Percentiles rank a stretch among this genome's conserved stretches.
phyloP scores from a whole-genome alignment of 352 stramenopile species.

The Globisporangium iwayamae region DNA sequence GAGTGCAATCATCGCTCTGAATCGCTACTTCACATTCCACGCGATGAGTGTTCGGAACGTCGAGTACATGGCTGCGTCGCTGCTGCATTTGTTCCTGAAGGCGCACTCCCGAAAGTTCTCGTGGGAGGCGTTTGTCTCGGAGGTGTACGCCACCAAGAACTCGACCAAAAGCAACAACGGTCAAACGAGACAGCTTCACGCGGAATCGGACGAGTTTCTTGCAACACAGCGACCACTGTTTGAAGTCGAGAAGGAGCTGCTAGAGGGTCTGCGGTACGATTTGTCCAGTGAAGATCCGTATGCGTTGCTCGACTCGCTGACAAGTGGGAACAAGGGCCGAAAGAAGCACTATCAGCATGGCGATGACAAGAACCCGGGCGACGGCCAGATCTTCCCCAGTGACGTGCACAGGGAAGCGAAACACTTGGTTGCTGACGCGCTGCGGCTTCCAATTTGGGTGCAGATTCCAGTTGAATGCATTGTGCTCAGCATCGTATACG shows the following conservation, averaged over 20 bases:
- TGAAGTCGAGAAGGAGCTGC: constrained; percentile 49
- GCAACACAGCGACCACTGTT: constrained; percentile 54
- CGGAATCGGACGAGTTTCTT: constrained; percentile 46
- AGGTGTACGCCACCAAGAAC: constrained; percentile 69
- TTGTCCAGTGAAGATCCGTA: constrained; percentile 71
- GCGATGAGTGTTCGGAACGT: constrained; percentile 60
- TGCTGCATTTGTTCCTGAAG: constrained; percentile 78
- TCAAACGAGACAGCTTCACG: constrained; percentile 16
- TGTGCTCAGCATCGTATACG: constrained; percentile 62
- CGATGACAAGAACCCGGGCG: constrained; percentile 16
- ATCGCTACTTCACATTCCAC: constrained; percentile 76
- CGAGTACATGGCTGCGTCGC: constrained; percentile 61
- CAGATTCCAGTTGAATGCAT: constrained; percentile 60
- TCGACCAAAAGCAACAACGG: constrained; percentile 17
- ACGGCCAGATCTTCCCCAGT: constrained; percentile 19
- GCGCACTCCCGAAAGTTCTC: constrained; percentile 54
- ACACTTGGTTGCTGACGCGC: constrained; percentile 47
- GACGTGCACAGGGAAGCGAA: constrained; percentile 72
- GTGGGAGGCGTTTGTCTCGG: constrained; percentile 62
- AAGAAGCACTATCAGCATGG: constrained; percentile 27
- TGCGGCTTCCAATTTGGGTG: constrained; percentile 64
- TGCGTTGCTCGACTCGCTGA: constrained; percentile 63
- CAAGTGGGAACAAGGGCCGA: constrained; percentile 31
- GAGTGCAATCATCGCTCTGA: constrained; percentile 72
- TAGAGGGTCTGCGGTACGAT: constrained; percentile 78